Conservation (phyloP, 2,329 filamentous ascomycete genomes). For the Cadophora sp. region DNA sequence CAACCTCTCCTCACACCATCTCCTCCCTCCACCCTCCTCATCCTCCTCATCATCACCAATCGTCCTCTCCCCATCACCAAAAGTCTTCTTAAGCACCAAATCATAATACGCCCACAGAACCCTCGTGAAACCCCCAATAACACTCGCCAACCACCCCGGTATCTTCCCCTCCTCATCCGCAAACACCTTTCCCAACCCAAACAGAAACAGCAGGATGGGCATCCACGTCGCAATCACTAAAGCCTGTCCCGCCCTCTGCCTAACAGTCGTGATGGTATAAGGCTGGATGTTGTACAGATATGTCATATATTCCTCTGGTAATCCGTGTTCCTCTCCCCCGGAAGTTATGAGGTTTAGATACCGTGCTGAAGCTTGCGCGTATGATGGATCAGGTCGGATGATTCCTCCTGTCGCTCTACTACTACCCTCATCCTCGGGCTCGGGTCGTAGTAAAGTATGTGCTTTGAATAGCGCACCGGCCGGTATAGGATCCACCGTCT, state of each 20-base stretch:
- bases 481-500: slow-evolving; percentile 69
- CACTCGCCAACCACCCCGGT: slow-evolving; percentile 69
- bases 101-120: slow-evolving; percentile 72
- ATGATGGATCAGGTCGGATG: slow-evolving; percentile 68
- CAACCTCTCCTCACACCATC: slow-evolving; percentile 18
- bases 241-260: slow-evolving; percentile 70
- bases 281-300: slow-evolving; percentile 74
- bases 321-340: slow-evolving; percentile 79
- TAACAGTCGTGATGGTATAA: slow-evolving; percentile 71
- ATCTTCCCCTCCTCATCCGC: slow-evolving; percentile 70
- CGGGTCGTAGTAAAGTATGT: slow-evolving; percentile 77
- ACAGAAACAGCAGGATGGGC: slow-evolving; percentile 61
- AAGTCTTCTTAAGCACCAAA: slow-evolving; percentile 65
- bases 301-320: slow-evolving; percentile 78
- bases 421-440: neutral
- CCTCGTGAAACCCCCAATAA: slow-evolving; percentile 60
- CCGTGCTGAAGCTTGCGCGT: slow-evolving; percentile 82
- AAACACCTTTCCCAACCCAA: slow-evolving; percentile 57
- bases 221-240: slow-evolving; percentile 67
- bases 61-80: slow-evolving; percentile 86
- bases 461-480: slow-evolving; percentile 74
- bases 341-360: slow-evolving; percentile 83
- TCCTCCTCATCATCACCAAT: slow-evolving; percentile 30
- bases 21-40: slow-evolving; percentile 23
- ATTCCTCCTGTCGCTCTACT: slow-evolving; percentile 2